phyloP scores from a whole-genome alignment of 2,329 filamentous ascomycete genomes.

The Aspergillus fumigatiaffinis region DNA sequence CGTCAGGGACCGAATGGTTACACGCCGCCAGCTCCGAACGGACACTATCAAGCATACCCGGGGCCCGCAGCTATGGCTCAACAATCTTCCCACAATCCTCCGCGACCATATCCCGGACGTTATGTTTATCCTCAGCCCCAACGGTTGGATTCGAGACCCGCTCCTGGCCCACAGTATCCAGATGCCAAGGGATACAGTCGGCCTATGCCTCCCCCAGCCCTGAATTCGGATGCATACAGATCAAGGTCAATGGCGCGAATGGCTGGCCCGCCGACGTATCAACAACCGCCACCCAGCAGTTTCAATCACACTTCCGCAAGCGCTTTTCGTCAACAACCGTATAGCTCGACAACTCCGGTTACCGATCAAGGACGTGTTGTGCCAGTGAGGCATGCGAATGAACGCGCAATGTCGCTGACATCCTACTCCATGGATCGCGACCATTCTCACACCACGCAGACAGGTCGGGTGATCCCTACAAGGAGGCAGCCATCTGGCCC shows the following conservation, averaged over 20 bases:
- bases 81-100: conserved; percentile 55
- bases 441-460: conserved; percentile 81
- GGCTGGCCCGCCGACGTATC: conserved; percentile 69
- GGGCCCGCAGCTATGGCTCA: conserved; percentile 37
- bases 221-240: conserved; percentile 81
- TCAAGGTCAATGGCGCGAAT: conserved; percentile 87
- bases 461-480: conserved; percentile 79
- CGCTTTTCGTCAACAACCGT: conserved; percentile 74
- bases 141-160: conserved; percentile 61
- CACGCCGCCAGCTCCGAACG: conserved; percentile 35
- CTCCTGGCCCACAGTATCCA: conserved; percentile 50
- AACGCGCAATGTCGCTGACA: conserved; percentile 94
- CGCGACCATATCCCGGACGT: conserved; percentile 61
- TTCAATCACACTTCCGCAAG: conserved; percentile 67
- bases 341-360: conserved; percentile 62
- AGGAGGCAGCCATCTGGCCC: conserved; percentile 58
- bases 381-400: conserved; percentile 86
- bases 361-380: conserved; percentile 90
- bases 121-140: conserved; percentile 70
- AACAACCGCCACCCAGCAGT: conserved; percentile 54
- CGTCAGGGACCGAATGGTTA: conserved; percentile 46
- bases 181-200: conserved; percentile 58
- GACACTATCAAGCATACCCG: conserved; percentile 39
- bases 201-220: conserved; percentile 61
- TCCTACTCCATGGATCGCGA: conserved; percentile 73